Conservation (phyloP, 805 yeast genomes). For the Suhomyces vadensis region DNA sequence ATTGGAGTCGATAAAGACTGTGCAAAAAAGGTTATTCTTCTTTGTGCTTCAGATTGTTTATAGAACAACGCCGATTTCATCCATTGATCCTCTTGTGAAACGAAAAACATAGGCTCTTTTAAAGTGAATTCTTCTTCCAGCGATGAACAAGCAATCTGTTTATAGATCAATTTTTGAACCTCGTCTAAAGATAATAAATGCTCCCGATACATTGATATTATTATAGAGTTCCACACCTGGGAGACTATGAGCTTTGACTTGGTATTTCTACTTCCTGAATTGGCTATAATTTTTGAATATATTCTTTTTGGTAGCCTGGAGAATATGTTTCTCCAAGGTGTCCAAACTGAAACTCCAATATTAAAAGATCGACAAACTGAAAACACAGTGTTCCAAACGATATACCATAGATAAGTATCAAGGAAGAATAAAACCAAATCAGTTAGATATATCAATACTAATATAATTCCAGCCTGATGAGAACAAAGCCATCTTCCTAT, state of each 20-base stretch:
- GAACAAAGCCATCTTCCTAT: slow-evolving; percentile 55
- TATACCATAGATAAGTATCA: slow-evolving; percentile 86
- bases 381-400: slow-evolving; percentile 72
- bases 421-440: slow-evolving; percentile 71
- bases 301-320: slow-evolving; percentile 76
- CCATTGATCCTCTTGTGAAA: slow-evolving; percentile 78
- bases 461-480: slow-evolving; percentile 56
- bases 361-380: slow-evolving; percentile 71
- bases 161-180: slow-evolving; percentile 64
- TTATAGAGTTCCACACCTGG: slow-evolving; percentile 76
- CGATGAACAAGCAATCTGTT: slow-evolving; percentile 39
- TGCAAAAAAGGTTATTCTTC: slow-evolving; percentile 86
- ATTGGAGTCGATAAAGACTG: slow-evolving; percentile 86
- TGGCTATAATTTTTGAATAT: slow-evolving; percentile 62
- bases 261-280: slow-evolving; percentile 33
- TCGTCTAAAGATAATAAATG: slow-evolving; percentile 75
- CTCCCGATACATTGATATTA: slow-evolving; percentile 79
- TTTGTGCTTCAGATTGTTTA: slow-evolving; percentile 70
- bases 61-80: slow-evolving; percentile 59
- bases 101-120: slow-evolving; percentile 75
- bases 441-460: slow-evolving; percentile 54
- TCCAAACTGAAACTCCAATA: slow-evolving; percentile 80
- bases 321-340: slow-evolving; percentile 85
- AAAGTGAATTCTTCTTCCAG: slow-evolving; percentile 43
- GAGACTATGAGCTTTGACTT: slow-evolving; percentile 45